Conservation (phyloP, 2,329 filamentous ascomycete species). For the Zarea fungicola region DNA sequence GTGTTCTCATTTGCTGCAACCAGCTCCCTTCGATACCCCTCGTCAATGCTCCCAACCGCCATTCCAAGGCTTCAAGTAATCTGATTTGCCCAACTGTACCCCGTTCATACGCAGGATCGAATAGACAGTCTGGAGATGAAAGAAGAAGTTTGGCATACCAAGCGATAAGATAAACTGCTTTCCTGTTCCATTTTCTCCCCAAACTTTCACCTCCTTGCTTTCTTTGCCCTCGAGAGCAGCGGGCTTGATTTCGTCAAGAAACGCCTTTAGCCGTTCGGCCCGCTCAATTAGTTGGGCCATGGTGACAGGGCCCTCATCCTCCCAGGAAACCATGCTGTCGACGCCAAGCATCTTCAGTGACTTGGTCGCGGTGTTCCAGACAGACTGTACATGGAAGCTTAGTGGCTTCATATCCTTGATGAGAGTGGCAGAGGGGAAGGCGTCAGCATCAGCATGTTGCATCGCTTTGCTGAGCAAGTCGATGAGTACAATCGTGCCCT, state of each 20-base stretch:
- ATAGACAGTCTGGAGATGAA: conserved; percentile 54
- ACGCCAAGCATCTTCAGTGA: conserved; percentile 14
- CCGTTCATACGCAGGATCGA: conserved; percentile 47
- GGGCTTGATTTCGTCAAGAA: conserved; percentile 24
- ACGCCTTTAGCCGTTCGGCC: conserved; percentile 25
- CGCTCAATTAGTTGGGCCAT: conserved; percentile 24
- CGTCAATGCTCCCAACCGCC: background rate
- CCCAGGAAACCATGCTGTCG: conserved; percentile 16
- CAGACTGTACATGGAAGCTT: conserved; percentile 29
- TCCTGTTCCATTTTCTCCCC: conserved; percentile 19
- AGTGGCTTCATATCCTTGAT: conserved; percentile 32
- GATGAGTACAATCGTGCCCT: conserved; percentile 22
- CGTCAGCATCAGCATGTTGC: conserved; percentile 22
- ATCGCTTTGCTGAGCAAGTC: conserved; percentile 27
- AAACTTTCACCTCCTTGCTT: conserved; percentile 21
- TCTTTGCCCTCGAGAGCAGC: conserved; percentile 22
- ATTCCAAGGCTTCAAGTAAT: conserved; percentile 36
- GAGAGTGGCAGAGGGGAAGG: conserved; percentile 22
- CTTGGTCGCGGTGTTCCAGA: conserved; percentile 23
- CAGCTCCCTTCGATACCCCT: too few species aligned
- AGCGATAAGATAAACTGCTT: conserved; percentile 37
- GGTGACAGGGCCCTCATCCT: conserved; percentile 24
- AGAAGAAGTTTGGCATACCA: conserved; percentile 55
- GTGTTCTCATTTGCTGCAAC: too few species aligned
- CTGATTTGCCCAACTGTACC: conserved; percentile 52